Base-by-base conservation (phyloP, 202 grass and related monocot species). In the Elaeis oleifera region DNA sequence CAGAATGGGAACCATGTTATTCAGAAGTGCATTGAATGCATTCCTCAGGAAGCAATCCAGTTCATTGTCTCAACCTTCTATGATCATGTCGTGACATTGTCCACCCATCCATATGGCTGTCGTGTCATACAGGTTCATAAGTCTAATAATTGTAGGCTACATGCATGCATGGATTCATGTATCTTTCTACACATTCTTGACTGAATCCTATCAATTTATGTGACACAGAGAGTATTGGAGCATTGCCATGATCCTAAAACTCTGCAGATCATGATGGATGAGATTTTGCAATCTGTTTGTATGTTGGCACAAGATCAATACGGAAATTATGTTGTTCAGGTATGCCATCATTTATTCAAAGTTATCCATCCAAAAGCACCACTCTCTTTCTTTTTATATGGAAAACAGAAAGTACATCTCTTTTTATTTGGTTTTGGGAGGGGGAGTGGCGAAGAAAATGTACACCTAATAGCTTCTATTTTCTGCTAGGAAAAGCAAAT, bases 1-100 rank as follows among this genome's bases (percentile, higher is more conserved):
- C 94, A 99, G 74, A 99, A 99, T 79, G 94, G 94, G 65, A 99
- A 99, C 72, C 94, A 99, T 76, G 94, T 99, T n/a, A 99, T 99
- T 29, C 94, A 99, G 70, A 99, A 99, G 78, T 99, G 88, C 60
- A 99, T 99, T 22, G 94, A 99, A 56, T 99, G 94, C 62, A 85
- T 99, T 53, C 94, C 94, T 55, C 82, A 94, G 53, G 75, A 94
- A 61, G 82, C 75, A 49, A 99, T 99, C 6, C 88, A 99, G 61
- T 99, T 99, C 75, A 89, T 99, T 65, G 74, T 99, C 29, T 87
- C 88, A 59, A 87, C 85, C 11, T 99, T 99, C 69, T 99, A 94
- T 71, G 80, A 82, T 49, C 94, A 94, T 76, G 83, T 99, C 74
- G 79, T 99, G 32, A 66, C 73, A 69, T 64, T 99, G 51, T 99